Base-by-base conservation (phyloP, 352 stramenopile species). In the Phytophthora pistaciae region DNA sequence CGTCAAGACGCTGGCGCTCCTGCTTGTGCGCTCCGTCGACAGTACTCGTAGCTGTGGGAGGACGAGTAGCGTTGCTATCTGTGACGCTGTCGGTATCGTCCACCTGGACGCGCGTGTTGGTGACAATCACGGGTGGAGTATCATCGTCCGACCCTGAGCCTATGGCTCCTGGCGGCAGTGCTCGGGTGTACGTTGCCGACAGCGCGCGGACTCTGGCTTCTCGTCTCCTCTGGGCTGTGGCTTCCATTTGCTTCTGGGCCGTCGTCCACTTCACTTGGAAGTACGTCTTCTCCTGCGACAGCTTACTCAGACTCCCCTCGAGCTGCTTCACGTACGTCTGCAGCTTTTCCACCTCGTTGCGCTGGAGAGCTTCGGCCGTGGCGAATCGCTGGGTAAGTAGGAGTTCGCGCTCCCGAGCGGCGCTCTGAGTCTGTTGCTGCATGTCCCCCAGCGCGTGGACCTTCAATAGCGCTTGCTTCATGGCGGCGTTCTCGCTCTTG, bases 401-500 rank as follows among this genome's bases (percentile, higher is more conserved):
- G 10, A 72, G 44, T 60, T 90, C 81, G 8, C 84, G 77, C 21
- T 92, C 85, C 25, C 59, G 64, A 4, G 67, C 72, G 2, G 75
- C 68, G 18, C 57, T 60, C 4, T 84, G 78, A 11, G 67, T 83
- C 33, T 91, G 74, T 25, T 87, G 79, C 49, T 93, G 83, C 74
- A 91, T 88, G 25, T 85, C 76, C 20, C 84, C 77, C 14, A 93
- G 62, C 14, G 87, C 75, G n/a, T 91, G 83, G 7, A 95, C 66
- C 38, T 88, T 91, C 7, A 93, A 60, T 11, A 93, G 60, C 10
- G 85, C 87, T 67, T 91, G 84, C 60, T 92, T 91, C 52, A 95
- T 75, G 18, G 74, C 60, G 10, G 84, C 70, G 49, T 92, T 95
- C 56, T 95, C 87, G 18, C 83, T 75, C n/a, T 85, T 79, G 7